These are phyloP conservation scores for Komagataella kurtzmanii DNA, from an alignment of 805 yeast genomes.

Conservation along the genomic window DNA sequence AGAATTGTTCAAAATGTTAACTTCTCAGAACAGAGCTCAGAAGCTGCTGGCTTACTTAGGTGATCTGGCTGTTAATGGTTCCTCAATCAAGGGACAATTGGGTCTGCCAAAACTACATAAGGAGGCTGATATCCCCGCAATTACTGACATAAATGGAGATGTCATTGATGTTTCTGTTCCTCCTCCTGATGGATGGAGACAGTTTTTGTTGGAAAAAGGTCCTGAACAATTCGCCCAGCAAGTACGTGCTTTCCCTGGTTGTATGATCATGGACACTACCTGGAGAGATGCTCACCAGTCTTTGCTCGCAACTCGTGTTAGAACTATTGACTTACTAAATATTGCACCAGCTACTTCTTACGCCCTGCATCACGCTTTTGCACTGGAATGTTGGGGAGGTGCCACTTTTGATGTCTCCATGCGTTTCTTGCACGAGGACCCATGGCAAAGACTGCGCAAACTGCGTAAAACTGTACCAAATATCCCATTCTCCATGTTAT, in stretches of 20 bases:
- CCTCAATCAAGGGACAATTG: constrained; percentile 89
- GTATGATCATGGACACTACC: constrained; percentile 93
- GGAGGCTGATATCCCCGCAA: constrained; percentile 63
- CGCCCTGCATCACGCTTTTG: constrained; percentile 82
- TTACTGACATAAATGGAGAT: constrained; percentile 51
- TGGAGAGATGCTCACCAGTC: constrained; percentile 99
- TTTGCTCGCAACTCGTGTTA: constrained; percentile 88
- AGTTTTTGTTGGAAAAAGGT: constrained; percentile 70
- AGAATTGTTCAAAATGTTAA: constrained; percentile 82
- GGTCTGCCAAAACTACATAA: constrained; percentile 77
- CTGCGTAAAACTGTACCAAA: constrained; percentile 88
- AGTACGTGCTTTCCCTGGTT: constrained; percentile 74
- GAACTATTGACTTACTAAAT: constrained; percentile 82
- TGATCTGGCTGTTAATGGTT: constrained; percentile 91
- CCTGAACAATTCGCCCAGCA: constrained; percentile 84
- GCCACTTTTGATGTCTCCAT: constrained; percentile 98
- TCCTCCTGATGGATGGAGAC: constrained; percentile 83
- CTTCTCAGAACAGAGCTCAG: constrained; percentile 94
- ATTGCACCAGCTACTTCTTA: constrained; percentile 92
- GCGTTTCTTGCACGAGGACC: constrained; percentile 98
- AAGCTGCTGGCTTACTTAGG: constrained; percentile 84
- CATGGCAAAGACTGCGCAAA: constrained; percentile 91
- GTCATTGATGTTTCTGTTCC: constrained; percentile 44
- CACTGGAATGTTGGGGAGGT: constrained; percentile 99
- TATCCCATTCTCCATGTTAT: constrained; percentile 97